Evolutionary conservation across 371 early-diverging fungal genomes (phyloP).

Genomic region (Massospora cicadina): DNA sequence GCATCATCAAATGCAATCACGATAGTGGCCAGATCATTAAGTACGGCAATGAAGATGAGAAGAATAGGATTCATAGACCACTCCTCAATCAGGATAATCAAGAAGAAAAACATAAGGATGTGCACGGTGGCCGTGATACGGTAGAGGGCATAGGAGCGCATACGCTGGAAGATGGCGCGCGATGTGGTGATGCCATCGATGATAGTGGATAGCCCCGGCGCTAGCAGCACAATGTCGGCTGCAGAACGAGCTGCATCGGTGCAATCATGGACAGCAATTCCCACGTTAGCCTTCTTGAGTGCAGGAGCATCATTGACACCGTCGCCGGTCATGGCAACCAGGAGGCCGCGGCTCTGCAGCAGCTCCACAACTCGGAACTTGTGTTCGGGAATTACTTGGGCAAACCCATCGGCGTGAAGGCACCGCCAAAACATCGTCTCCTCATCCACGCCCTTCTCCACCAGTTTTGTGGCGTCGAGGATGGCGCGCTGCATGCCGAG

Average conservation of each 20-base stretch:
- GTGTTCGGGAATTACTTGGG: conserved; percentile 92
- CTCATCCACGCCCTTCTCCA: conserved; percentile 64
- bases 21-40: conserved; percentile 71
- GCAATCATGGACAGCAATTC: conserved; percentile 63
- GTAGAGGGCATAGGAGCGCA: conserved; percentile 73
- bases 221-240: conserved; percentile 74
- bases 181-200: conserved; percentile 60
- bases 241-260: conserved; percentile 83
- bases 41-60: conserved; percentile 53
- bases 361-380: conserved; percentile 84
- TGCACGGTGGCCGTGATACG: conserved; percentile 78
- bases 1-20: conserved; percentile 77
- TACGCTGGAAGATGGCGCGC: conserved; percentile 76
- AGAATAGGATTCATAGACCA: conserved; percentile 50
- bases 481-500: conserved; percentile 66
- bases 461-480: conserved; percentile 50
- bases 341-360: conserved; percentile 39
- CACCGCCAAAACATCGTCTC: conserved; percentile 64
- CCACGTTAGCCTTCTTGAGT: conserved; percentile 56
- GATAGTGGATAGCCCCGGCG: conserved; percentile 70
- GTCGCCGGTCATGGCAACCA: conserved; percentile 81
- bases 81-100: conserved; percentile 41
- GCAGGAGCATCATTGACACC: conserved; percentile 90
- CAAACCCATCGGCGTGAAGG: conserved; percentile 85
- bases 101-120: conserved; percentile 75